Base-by-base conservation (phyloP, 2,329 filamentous ascomycete genomes). In the Penicillium sp. region DNA sequence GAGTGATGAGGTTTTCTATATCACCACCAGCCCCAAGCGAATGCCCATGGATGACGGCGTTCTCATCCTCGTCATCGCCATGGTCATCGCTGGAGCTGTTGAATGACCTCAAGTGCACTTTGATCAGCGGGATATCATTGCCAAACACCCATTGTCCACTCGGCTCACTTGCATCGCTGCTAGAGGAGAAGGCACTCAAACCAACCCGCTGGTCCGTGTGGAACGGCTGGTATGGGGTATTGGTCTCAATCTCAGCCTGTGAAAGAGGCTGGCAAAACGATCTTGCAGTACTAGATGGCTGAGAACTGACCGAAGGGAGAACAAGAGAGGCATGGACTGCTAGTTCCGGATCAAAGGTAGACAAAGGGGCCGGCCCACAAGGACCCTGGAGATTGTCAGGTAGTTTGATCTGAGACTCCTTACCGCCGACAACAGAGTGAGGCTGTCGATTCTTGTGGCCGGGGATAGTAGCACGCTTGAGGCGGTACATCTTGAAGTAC, bases 191-290 rank as follows among this genome's bases (percentile, higher is more conserved):
- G 42, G 91, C 83, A 64, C 87, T 89, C 29, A 97, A 80, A n/a
- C 83, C 85, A 44, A 97, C 90, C 3, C 93, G 86, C 54, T 86
- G 85, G 69, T 97, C 93, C 0, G 93, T 94, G 72, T 97, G 93
- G 78, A 97, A 97, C 1, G 94, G 93, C 68, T 96, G 93, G 68
- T 96, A 97, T 2, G 93, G 91, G 5, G 93, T 90, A 69, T 93
- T 97, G 1, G 93, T 96, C 71, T 99, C 94, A 63, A 96, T 96
- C 78, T 97, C 93, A 6, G 91, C 91, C 85, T 93, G 71, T 78
- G 89, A 72, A 77, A 90, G 74, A 79, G 89, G 72, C 79, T 83
- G 68, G 73, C 77, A 67, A 77, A 79, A 65, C 63, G 67, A 49
- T 68, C 70, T 62, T 63, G 68, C 66, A 68, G 72, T 53, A 73